phyloP scores from a whole-genome alignment of 306 rosid genomes.

The Dryas alaskensis region DNA sequence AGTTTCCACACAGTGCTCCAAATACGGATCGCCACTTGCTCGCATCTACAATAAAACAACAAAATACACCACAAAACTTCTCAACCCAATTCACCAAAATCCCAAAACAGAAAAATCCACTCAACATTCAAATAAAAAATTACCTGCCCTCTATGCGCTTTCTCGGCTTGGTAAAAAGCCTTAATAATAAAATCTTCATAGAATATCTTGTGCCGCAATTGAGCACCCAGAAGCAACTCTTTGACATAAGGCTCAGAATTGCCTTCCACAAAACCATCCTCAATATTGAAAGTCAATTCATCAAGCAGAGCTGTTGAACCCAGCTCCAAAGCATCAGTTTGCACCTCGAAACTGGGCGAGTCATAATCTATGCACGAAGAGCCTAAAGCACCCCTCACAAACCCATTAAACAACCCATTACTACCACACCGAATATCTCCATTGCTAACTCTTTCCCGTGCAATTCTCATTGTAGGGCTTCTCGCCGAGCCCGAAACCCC shows the following conservation, averaged over 20 bases:
- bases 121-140: slow-evolving; percentile 1
- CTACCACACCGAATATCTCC: slow-evolving; percentile 46
- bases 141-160: slow-evolving; percentile 97
- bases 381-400: slow-evolving; percentile 78
- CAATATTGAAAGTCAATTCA: slow-evolving; percentile 79
- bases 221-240: slow-evolving; percentile 78
- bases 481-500: slow-evolving; percentile 44
- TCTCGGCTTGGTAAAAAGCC: slow-evolving; percentile 94
- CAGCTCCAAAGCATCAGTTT: slow-evolving; percentile 34
- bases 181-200: slow-evolving; percentile 74
- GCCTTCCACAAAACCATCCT: slow-evolving; percentile 56
- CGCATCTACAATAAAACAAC: slow-evolving; percentile 54
- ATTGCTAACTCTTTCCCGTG: slow-evolving; percentile 34
- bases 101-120: slow-evolving; percentile 1
- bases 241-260: slow-evolving; percentile 64
- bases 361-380: slow-evolving; percentile 76
- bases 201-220: slow-evolving; percentile 73
- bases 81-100: slow-evolving; percentile 19
- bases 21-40: slow-evolving; percentile 89
- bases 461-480: slow-evolving; percentile 42
- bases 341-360: slow-evolving; percentile 38
- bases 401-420: slow-evolving; percentile 68
- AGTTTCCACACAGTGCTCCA: slow-evolving; percentile 94
- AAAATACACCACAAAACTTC: slow-evolving; percentile 20
- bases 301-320: slow-evolving; percentile 46